These are phyloP conservation scores for Pseudogymnoascus sp. DNA, from an alignment of 2,329 filamentous ascomycete species.

Conservation along the genomic window DNA sequence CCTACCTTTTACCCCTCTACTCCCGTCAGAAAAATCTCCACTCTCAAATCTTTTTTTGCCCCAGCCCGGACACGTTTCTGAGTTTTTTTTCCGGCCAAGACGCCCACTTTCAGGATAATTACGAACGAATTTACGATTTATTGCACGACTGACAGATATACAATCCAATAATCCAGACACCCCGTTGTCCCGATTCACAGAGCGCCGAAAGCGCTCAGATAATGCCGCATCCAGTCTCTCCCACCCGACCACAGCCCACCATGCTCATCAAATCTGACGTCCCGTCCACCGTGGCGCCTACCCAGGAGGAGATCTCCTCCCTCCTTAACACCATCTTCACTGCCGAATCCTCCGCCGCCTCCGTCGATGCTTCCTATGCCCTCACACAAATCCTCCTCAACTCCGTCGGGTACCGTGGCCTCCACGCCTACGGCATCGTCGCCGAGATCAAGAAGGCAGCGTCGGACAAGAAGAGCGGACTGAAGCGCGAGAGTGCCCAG, in stretches of 20 bases:
- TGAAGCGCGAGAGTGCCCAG: constrained; percentile 82
- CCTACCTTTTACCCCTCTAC: not conserved
- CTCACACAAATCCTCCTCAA: constrained; percentile 57
- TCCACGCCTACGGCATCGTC: constrained; percentile 54
- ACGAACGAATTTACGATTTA: constrained; percentile 7
- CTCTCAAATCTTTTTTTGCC: constrained; percentile 8
- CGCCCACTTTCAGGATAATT: constrained; percentile 8
- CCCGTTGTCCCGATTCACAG: not conserved
- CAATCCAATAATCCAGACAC: not conserved
- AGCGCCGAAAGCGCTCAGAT: constrained; percentile 22
- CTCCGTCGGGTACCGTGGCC: constrained; percentile 56
- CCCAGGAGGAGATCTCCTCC: constrained; percentile 57
- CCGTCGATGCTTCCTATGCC: constrained; percentile 56
- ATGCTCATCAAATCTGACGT: constrained; percentile 39
- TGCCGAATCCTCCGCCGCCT: constrained; percentile 46
- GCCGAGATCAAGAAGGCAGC: constrained; percentile 68
- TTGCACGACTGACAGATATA: constrained; percentile 1
- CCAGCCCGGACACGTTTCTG: not conserved
- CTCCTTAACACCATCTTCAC: constrained; percentile 60
- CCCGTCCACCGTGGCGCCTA: constrained; percentile 42
- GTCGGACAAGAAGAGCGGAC: constrained; percentile 84
- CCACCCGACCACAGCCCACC: constrained; percentile 35
- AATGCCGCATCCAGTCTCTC: constrained; percentile 42
- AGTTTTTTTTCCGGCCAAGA: not conserved
- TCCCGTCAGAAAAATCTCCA: constrained; percentile 6